Conservation (phyloP, 495 filamentous ascomycete species). For the Mytilinidion resinicola region DNA sequence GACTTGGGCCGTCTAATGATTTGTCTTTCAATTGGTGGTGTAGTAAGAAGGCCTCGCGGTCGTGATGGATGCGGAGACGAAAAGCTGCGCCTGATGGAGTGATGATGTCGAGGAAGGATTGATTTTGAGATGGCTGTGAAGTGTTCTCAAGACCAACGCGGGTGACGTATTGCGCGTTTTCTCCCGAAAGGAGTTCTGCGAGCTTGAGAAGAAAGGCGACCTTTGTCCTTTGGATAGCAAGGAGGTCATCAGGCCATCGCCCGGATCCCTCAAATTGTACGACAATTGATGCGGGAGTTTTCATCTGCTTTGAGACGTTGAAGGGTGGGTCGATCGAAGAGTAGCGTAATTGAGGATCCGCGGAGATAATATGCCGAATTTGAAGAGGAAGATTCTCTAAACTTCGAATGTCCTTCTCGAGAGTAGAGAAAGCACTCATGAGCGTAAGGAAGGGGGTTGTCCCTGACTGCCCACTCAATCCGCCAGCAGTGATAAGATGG, state of each 20-base stretch:
- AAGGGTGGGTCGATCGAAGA: slow-evolving; percentile 52
- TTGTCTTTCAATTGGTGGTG: slow-evolving; percentile 73
- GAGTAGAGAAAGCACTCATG: slow-evolving; percentile 56
- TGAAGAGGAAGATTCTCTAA: slow-evolving; percentile 76
- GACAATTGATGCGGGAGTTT: slow-evolving; percentile 56
- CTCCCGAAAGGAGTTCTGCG: slow-evolving; percentile 56
- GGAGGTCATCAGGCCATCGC: slow-evolving; percentile 87
- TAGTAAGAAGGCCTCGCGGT: slow-evolving; percentile 76
- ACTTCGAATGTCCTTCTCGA: slow-evolving; percentile 66
- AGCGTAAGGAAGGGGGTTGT: slow-evolving; percentile 48
- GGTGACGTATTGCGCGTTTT: slow-evolving; percentile 47
- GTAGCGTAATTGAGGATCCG: slow-evolving; percentile 66
- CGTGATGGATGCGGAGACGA: slow-evolving; percentile 66
- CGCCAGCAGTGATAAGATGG: slow-evolving; percentile 43
- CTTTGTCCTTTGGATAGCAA: slow-evolving; percentile 88
- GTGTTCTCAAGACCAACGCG: slow-evolving; percentile 77
- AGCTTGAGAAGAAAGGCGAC: slow-evolving; percentile 85
- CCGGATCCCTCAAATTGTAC: slow-evolving; percentile 90
- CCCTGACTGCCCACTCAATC: slow-evolving; percentile 29
- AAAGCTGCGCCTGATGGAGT: slow-evolving; percentile 64
- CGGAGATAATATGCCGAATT: slow-evolving; percentile 67
- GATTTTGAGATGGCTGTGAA: slow-evolving; percentile 58
- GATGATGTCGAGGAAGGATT: slow-evolving; percentile 73
- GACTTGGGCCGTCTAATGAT: slow-evolving; percentile 49
- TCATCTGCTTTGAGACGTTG: slow-evolving; percentile 31